phyloP scores from a whole-genome alignment of 371 early-diverging fungal species.

The Rhizomucor pusillus region DNA sequence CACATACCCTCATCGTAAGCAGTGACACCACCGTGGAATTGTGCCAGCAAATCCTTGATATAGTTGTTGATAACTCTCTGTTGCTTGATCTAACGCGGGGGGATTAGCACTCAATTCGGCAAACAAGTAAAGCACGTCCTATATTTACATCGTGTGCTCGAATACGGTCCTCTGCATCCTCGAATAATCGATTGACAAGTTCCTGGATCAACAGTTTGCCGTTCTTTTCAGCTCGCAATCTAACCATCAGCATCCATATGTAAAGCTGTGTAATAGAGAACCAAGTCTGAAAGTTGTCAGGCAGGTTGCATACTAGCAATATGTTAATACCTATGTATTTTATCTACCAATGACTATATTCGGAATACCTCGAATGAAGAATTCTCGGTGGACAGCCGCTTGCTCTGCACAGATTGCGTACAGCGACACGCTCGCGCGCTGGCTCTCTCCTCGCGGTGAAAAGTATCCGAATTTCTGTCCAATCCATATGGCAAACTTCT shows the following conservation, averaged over 20 bases:
- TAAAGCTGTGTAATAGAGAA: constrained; percentile 87
- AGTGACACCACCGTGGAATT: constrained; percentile 87
- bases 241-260: constrained; percentile 92
- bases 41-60: constrained; percentile 77
- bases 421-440: neutral
- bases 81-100: constrained; percentile 45
- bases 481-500: too few relatives aligned
- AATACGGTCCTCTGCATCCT: constrained; percentile 82
- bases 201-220: constrained; percentile 83
- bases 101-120: neutral
- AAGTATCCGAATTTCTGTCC: too few relatives aligned
- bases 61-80: constrained; percentile 71
- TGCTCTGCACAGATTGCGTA: neutral
- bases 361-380: neutral
- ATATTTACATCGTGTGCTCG: constrained; percentile 55
- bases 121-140: neutral
- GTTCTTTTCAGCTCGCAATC: constrained; percentile 69
- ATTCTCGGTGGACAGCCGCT: neutral
- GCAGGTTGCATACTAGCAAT: constrained; percentile 62
- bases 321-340: too few relatives aligned
- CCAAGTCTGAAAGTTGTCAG: constrained; percentile 95
- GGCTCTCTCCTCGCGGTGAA: too few relatives aligned
- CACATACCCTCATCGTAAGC: constrained; percentile 95
- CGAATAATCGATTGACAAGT: constrained; percentile 85
- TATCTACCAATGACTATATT: neutral